phyloP scores from a whole-genome alignment of 805 yeast species.

The Candida anglica region DNA sequence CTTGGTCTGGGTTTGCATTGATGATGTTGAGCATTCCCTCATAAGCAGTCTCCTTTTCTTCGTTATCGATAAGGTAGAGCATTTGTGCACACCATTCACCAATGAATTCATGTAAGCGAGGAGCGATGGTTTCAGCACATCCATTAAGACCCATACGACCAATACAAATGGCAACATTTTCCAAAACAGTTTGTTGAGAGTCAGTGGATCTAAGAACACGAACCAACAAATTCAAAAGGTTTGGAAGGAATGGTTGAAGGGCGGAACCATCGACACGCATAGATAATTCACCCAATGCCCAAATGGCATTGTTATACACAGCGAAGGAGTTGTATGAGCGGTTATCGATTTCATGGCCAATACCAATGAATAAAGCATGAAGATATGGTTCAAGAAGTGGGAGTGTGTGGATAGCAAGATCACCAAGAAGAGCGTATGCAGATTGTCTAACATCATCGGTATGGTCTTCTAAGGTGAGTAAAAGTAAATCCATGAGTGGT shows the following conservation, averaged over 20 bases:
- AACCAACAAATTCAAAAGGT: constrained; percentile 52
- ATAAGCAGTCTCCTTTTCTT: constrained; percentile 85
- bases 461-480: constrained; percentile 70
- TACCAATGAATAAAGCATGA: constrained; percentile 54
- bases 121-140: constrained; percentile 46
- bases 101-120: constrained; percentile 55
- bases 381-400: constrained; percentile 44
- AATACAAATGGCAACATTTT: constrained; percentile 84
- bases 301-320: constrained; percentile 83
- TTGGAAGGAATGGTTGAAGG: constrained; percentile 49
- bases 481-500: constrained; percentile 55
- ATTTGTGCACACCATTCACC: constrained; percentile 70
- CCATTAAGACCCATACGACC: constrained; percentile 80
- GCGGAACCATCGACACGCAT: constrained; percentile 48
- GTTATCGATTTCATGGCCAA: constrained; percentile 64
- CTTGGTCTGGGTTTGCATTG: constrained; percentile 57
- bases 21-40: constrained; percentile 77
- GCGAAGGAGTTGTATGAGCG: constrained; percentile 49
- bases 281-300: constrained; percentile 90
- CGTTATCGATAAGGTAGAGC: constrained; percentile 66
- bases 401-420: constrained; percentile 63
- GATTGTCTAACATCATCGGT: constrained; percentile 89
- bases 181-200: constrained; percentile 63
- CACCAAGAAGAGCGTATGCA: constrained; percentile 87
- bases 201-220: constrained; percentile 54